Evolutionary conservation across 2,329 filamentous ascomycete species (phyloP), one percentile per base, ranked within the genome.

Genomic region (Neoascochyta sp.): DNA sequence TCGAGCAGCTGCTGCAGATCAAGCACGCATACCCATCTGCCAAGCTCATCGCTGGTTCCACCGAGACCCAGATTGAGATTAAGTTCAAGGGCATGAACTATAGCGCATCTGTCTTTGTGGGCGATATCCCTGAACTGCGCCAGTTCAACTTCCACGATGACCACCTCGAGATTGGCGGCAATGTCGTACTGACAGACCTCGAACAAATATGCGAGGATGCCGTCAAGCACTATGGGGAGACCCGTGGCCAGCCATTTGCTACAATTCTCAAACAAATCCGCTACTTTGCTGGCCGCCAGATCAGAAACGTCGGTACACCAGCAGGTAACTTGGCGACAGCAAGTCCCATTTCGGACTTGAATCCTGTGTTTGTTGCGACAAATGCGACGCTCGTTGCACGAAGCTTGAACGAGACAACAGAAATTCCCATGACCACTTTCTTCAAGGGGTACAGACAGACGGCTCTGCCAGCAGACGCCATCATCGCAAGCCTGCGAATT

Each of bases 1-100:
- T 96, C 10, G 73, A 86, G 21, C 89, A 98, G 57, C 70, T 98
- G 10, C 74, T 96, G 10, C 83, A 95, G 57, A 95, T 98, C 66
- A 96, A 96, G 69, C 80, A 74, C 50, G 80, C 76, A 0, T 82
- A 87, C 46, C 90, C 90, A 0, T 79, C 81, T 15, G 87, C 90
- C 4, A 98, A 96, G 64, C 80, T 98, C 39, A 95, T 98, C 39
- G 90, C 88, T 27, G 92, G 92, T 39, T 95, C 88, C 59, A 94
- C 89, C 2, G 92, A 98, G 63, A 96, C 90, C 0, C 92, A 96
- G 64, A 96, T 98, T 39, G 92, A 98, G 65, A 85, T 93, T 67
- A 95, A 95, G 65, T 96, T 98, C 75, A 96, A 96, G 68, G 87
- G 83, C 1, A 78, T 95, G 71, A 77, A 88, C 50, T 96, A 96